phyloP scores from a whole-genome alignment of 202 grass and related monocot genomes.

The Zizania palustris region DNA sequence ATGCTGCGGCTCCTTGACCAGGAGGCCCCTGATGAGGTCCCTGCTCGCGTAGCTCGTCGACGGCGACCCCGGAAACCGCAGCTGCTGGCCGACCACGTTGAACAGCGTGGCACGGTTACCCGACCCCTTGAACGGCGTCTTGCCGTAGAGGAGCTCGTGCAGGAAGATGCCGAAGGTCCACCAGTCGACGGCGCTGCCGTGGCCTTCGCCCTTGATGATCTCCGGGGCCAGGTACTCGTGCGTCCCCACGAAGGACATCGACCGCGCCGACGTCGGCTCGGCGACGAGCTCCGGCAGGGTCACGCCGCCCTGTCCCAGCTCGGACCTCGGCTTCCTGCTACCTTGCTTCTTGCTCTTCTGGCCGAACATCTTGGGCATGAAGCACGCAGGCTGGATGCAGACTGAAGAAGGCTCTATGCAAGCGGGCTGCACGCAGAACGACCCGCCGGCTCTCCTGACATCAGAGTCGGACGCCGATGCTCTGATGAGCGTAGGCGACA shows the following conservation, averaged over 20 bases:
- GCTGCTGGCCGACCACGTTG: too few relatives aligned
- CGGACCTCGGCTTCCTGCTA: slow-evolving; percentile 44
- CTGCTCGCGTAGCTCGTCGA: too few relatives aligned
- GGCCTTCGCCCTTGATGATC: slow-evolving; percentile 78
- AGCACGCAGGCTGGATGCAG: slow-evolving; percentile 65
- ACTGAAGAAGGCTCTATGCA: slow-evolving; percentile 59
- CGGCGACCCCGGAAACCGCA: too few relatives aligned
- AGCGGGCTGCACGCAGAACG: slow-evolving; percentile 61
- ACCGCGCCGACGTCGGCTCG: slow-evolving; percentile 61
- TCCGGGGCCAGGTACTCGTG: slow-evolving; percentile 73
- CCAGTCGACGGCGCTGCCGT: slow-evolving; percentile 80
- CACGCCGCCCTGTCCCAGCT: slow-evolving; percentile 26
- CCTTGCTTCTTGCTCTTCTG: slow-evolving; percentile 54
- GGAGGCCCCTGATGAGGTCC: too few relatives aligned
- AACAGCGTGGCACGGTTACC: too few relatives aligned
- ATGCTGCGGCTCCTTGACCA: slow-evolving; percentile 73
- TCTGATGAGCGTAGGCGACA: slow-evolving; percentile 64
- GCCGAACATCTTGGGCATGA: slow-evolving; percentile 57
- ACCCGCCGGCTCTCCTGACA: slow-evolving; percentile 36
- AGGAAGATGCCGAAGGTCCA: too few relatives aligned
- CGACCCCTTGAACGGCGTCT: too few relatives aligned
- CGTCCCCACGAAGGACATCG: slow-evolving; percentile 71
- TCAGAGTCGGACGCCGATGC: slow-evolving; percentile 50
- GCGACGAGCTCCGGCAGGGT: slow-evolving; percentile 55
- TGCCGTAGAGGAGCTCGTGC: too few relatives aligned